Base-by-base conservation (phyloP, 176 grass and related monocot species). In the Lolium multiflorum region DNA sequence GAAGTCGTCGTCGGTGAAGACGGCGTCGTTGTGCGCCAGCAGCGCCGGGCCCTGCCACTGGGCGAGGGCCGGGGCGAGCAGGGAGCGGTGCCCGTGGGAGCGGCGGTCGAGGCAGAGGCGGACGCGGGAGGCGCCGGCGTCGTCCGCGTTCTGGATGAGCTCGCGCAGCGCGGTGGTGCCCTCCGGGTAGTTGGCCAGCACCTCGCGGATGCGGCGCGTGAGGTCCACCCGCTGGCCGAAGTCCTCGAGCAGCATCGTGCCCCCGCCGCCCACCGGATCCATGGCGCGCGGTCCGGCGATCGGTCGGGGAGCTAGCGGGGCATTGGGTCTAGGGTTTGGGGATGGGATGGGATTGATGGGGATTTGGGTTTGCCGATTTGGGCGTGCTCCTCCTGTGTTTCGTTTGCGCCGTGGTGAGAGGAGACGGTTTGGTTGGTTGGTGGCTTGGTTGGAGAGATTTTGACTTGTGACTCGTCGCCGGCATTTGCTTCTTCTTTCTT, bases 71-170 rank as follows among this genome's bases (percentile, higher is more conserved):
- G 91, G 89, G 21, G 93, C 89, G 47, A 98, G 91, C 39, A 98
- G 81, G 22, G 93, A 95, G 1, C n/a, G 70, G 6, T 49, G 3
- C 4, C 91, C 88, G 69, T 98, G 96, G 38, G 81, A 15, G 7
- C 96, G 96, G 77, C 91, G 93, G 86, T 98, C 96, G 54, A 98
- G 93, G 90, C 96, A 98, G 87, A 98, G 86, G 89, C 91, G 92
- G 73, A 98, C 86, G 26, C 88, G 87, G 44, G 86, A 72, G 44
- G 96, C 93, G 21, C 96, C 93, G 11, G 96, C 96, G 71, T 95
- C 96, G 75, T 94, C 95, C 14, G 92, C 92, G 84, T 97, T 97
- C 92, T 97, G 95, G 83, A 94, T 93, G 65, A 97, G 95, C 88
- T 97, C 92, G 68, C 91, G 91, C 68, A 97, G 92, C 72, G 93